These are phyloP conservation scores for Phialophora tarda DNA, from an alignment of 2,329 filamentous ascomycete genomes.

Conservation along the genomic window DNA sequence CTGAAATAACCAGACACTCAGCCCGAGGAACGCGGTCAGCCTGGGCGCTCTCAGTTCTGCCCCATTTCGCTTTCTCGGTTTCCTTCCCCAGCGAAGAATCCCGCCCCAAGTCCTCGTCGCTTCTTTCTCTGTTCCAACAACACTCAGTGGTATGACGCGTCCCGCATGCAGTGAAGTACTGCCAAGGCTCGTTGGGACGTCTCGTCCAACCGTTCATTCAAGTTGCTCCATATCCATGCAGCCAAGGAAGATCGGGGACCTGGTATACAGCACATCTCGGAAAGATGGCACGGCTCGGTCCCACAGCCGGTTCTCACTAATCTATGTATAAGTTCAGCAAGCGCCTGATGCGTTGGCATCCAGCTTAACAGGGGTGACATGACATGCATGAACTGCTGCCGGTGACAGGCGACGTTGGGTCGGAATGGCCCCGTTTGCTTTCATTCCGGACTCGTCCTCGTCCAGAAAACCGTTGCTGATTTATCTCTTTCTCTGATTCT, in stretches of 20 bases:
- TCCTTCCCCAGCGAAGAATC: background rate
- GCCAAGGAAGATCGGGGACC: conserved; percentile 15
- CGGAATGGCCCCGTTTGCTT: background rate
- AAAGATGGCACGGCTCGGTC: conserved; percentile 4
- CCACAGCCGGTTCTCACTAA: background rate
- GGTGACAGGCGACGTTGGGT: background rate
- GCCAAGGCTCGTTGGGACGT: background rate
- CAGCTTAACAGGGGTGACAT: conserved; percentile 9
- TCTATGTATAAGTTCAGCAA: background rate
- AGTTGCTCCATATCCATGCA: conserved; percentile 12
- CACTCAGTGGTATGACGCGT: conserved; percentile 4
- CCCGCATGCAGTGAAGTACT: background rate
- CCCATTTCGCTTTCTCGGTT: background rate
- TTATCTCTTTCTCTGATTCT: conserved; percentile 1
- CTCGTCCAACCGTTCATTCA: background rate
- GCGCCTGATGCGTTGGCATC: conserved; percentile 16
- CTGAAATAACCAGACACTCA: background rate
- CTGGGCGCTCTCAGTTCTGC: background rate
- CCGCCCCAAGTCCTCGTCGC: background rate
- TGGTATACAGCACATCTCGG: background rate
- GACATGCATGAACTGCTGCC: conserved; percentile 19
- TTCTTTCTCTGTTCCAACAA: background rate
- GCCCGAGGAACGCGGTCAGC: background rate
- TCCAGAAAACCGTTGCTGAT: background rate
- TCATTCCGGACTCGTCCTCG: background rate